phyloP scores from a whole-genome alignment of 2,329 filamentous ascomycete genomes.

The Fusarium burgessii region DNA sequence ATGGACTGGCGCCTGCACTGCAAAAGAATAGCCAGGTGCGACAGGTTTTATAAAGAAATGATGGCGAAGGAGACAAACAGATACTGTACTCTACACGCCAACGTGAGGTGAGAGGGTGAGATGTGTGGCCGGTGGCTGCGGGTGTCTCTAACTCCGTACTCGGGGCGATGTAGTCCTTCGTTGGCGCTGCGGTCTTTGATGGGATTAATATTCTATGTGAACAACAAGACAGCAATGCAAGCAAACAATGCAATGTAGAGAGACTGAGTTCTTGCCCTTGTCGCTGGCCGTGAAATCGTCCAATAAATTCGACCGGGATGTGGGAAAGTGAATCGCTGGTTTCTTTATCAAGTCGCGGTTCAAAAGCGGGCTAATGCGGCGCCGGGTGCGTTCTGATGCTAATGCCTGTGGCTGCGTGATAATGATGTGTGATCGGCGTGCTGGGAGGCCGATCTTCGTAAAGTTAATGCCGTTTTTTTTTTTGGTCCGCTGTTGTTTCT shows the following conservation, averaged over 20 bases:
- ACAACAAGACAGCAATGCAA: conserved; percentile 34
- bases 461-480: conserved; percentile 18
- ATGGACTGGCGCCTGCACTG: conserved; percentile 32
- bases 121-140: conserved; percentile 17
- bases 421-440: conserved; percentile 38
- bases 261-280: conserved; percentile 43
- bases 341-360: conserved; percentile 22
- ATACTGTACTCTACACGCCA: conserved; percentile 20
- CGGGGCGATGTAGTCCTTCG: conserved; percentile 28
- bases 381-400: conserved; percentile 19
- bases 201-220: conserved; percentile 19
- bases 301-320: conserved; percentile 25
- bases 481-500: conserved; percentile 13
- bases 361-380: conserved; percentile 16
- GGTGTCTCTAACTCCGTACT: conserved; percentile 25
- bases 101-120: conserved; percentile 26
- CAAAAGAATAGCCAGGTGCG: conserved; percentile 27
- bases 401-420: conserved; percentile 26
- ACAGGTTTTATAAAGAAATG: conserved; percentile 19
- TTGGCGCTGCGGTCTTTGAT: conserved; percentile 19
- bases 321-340: conserved; percentile 18
- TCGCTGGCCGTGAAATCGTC: conserved; percentile 37
- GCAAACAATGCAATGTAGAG: conserved; percentile 18
- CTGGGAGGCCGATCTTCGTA: conserved; percentile 21
- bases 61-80: conserved; percentile 28